Evolutionary conservation across 106 monocot genomes (phyloP).

Genomic region (Platanthera zijinensis): DNA sequence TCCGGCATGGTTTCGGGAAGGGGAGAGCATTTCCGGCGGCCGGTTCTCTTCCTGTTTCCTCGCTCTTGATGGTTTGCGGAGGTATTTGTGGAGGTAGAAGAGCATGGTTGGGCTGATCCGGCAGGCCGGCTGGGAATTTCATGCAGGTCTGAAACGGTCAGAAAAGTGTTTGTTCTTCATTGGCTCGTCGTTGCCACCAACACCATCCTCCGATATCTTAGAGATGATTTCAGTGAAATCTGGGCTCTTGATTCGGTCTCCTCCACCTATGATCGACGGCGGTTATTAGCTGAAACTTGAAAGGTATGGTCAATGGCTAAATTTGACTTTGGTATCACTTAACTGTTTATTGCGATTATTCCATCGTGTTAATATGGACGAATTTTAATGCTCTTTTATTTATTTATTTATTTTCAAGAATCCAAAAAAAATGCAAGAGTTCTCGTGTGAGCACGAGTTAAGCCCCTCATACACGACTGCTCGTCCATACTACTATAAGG

Average conservation of each 20-base stretch:
- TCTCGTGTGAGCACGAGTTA: too few species aligned
- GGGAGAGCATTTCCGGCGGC: background rate
- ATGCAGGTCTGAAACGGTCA: background rate
- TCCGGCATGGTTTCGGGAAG: background rate
- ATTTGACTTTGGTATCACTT: background rate
- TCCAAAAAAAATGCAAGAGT: too few species aligned
- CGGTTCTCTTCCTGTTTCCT: background rate
- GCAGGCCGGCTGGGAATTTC: constrained; percentile 3
- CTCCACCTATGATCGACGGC: background rate
- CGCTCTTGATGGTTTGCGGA: background rate
- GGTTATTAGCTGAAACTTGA: background rate
- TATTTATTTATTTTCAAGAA: too few species aligned
- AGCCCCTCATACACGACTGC: too few species aligned
- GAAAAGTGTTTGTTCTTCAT: background rate
- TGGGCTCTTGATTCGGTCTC: background rate
- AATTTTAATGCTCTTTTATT: too few species aligned
- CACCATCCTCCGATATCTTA: background rate
- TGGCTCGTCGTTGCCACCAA: background rate
- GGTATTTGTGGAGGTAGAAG: constrained; percentile 1
- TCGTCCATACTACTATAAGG: too few species aligned
- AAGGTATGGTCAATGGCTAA: background rate
- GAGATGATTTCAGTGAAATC: background rate
- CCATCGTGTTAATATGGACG: too few species aligned
- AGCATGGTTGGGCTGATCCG: background rate
- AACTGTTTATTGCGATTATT: too few species aligned